Conservation (phyloP, 1,284 basidiomycete genomes). For the Boletus sp. region DNA sequence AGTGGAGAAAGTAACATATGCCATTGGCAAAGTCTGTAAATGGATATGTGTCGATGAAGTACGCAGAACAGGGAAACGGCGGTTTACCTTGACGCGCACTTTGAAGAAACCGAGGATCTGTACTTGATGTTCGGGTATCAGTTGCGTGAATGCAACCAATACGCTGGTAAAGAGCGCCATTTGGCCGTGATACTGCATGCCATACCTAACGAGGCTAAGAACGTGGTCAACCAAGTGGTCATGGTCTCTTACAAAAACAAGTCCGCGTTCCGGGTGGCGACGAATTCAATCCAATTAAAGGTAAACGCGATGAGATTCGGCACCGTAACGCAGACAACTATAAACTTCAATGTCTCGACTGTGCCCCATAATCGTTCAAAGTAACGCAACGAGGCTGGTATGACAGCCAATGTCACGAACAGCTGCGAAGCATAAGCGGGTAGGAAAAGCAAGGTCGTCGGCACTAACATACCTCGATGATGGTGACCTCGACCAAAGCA, state of each 20-base stretch:
- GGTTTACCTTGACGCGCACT: constrained; percentile 82
- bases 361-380: constrained; percentile 93
- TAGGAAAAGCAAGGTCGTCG: constrained; percentile 3
- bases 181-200: constrained; percentile 86
- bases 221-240: constrained; percentile 7
- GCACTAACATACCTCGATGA: constrained; percentile 69
- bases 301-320: constrained; percentile 86
- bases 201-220: constrained; percentile 55
- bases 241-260: constrained; percentile 65
- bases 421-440: constrained; percentile 50
- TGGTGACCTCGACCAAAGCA: constrained; percentile 79
- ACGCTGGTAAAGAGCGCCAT: constrained; percentile 89
- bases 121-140: constrained; percentile 97
- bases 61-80: constrained; percentile 1
- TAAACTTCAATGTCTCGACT: constrained; percentile 83
- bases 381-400: constrained; percentile 84
- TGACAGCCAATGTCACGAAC: constrained; percentile 68
- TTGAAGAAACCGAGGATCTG: constrained; percentile 86
- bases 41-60: constrained; percentile 6
- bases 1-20: constrained; percentile 88
- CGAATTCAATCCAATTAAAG: constrained; percentile 78
- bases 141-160: constrained; percentile 93
- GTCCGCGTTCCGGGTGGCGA: constrained; percentile 59
- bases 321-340: constrained; percentile 70
- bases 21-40: constrained; percentile 82